These are phyloP conservation scores for Ustilago vetiveriae DNA, from an alignment of 1,284 basidiomycete genomes.

Conservation along the genomic window DNA sequence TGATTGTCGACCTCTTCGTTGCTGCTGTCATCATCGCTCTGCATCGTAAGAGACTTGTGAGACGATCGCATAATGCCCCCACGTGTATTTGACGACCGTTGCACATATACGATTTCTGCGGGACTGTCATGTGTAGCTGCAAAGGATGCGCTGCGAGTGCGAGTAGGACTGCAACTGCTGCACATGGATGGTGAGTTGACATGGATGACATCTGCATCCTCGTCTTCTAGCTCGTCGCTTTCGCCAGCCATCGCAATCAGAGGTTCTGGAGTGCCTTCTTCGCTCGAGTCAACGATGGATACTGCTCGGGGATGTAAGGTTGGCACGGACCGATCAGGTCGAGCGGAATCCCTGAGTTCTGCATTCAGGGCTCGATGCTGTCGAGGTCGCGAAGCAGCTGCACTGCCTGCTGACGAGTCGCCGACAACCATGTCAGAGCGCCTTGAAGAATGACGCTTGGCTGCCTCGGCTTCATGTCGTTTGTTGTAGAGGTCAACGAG, in stretches of 20 bases:
- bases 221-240: conserved; percentile 10
- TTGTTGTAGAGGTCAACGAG: conserved; percentile 13
- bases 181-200: not conserved
- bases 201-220: conserved; percentile 1
- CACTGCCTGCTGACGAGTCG: not conserved
- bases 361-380: not conserved
- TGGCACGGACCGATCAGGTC: not conserved
- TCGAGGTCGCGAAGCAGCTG: not conserved
- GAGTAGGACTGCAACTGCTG: not conserved
- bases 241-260: not conserved
- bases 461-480: conserved; percentile 16
- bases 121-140: not conserved
- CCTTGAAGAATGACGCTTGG: too few species aligned
- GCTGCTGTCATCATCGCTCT: conserved; percentile 24
- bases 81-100: conserved; percentile 5
- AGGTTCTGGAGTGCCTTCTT: conserved; percentile 4
- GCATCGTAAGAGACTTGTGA: conserved; percentile 3
- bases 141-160: conserved; percentile 8
- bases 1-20: not conserved
- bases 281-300: conserved; percentile 2
- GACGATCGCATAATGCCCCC: conserved; percentile 21
- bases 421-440: too few species aligned
- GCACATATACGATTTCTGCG: conserved; percentile 5
- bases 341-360: not conserved
- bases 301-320: not conserved